phyloP scores from a whole-genome alignment of 2,329 filamentous ascomycete species.

The Torrubiella hemipterigena region DNA sequence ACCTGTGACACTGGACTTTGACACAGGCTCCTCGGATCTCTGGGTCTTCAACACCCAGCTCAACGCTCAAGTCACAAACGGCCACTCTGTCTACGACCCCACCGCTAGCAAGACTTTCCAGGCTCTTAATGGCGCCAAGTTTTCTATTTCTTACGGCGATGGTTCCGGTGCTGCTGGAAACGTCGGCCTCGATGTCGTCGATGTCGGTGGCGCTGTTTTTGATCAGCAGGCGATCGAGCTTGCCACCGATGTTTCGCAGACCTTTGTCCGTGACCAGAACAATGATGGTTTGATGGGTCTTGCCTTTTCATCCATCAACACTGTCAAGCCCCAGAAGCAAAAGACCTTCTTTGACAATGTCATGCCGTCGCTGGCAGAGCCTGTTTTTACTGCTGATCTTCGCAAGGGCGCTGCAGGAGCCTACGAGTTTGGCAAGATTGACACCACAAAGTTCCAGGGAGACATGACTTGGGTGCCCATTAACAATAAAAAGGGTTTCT shows the following conservation, averaged over 20 bases:
- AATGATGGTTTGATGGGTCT: constrained; percentile 61
- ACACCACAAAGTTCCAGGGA: constrained; percentile 48
- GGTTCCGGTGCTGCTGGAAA: constrained; percentile 47
- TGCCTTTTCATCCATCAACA: constrained; percentile 54
- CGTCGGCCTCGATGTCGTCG: constrained; percentile 57
- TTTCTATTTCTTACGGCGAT: constrained; percentile 59
- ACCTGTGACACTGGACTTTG: constrained; percentile 57
- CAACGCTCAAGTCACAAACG: constrained; percentile 24
- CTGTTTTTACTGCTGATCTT: constrained; percentile 59
- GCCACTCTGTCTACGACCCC: constrained; percentile 34
- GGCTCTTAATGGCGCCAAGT: constrained; percentile 32
- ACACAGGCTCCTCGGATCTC: constrained; percentile 65
- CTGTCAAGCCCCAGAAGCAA: constrained; percentile 46
- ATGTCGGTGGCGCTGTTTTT: constrained; percentile 53
- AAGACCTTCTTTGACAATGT: constrained; percentile 68
- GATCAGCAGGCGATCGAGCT: constrained; percentile 55
- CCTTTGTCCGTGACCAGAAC: constrained; percentile 46
- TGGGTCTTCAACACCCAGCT: constrained; percentile 61
- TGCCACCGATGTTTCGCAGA: constrained; percentile 43
- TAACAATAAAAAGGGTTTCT: constrained; percentile 53
- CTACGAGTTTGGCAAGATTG: constrained; percentile 61
- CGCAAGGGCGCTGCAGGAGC: constrained; percentile 44
- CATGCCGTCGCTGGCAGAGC: constrained; percentile 44
- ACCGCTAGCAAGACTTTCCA: constrained; percentile 21
- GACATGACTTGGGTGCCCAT: constrained; percentile 47